Percentiles rank a stretch among this genome's conserved stretches.
These are phyloP conservation scores for Pseudocercospora macadamiae DNA, from an alignment of 2,329 filamentous ascomycete genomes.

Conservation along the genomic window DNA sequence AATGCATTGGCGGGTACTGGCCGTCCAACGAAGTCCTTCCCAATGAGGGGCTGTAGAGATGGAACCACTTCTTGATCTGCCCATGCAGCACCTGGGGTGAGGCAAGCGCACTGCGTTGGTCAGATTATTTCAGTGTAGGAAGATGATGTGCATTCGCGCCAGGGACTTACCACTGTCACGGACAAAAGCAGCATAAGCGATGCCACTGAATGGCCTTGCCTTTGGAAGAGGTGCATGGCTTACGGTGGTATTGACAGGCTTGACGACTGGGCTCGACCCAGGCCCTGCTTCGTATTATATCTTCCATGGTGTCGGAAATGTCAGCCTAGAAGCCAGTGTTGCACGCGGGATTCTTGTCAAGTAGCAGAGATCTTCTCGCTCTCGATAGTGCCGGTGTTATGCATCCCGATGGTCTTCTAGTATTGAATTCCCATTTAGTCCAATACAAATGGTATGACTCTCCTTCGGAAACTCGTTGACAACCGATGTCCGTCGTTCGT, in stretches of 20 bases:
- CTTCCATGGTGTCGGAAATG: not conserved
- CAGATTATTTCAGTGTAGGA: not conserved
- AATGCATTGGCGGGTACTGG: not conserved
- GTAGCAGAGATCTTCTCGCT: no score
- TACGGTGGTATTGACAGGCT: not conserved
- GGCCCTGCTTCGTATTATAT: not conserved
- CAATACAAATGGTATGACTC: not conserved
- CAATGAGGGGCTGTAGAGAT: not conserved
- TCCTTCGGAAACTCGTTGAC: no score
- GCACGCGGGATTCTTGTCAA: no score
- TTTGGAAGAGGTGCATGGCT: not conserved
- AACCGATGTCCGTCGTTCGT: no score
- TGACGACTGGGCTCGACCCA: not conserved
- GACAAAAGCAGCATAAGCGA: not conserved
- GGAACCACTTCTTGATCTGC: not conserved
- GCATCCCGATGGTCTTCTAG: not conserved
- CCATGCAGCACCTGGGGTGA: not conserved
- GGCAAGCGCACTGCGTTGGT: not conserved
- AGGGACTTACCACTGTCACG: not conserved
- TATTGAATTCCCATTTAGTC: not conserved
- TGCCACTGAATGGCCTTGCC: not conserved
- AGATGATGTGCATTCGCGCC: not conserved
- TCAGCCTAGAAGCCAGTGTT: not conserved
- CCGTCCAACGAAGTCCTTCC: not conserved
- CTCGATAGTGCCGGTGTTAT: not conserved